phyloP scores from a whole-genome alignment of 805 yeast genomes.

The Osmozyma mogii region DNA sequence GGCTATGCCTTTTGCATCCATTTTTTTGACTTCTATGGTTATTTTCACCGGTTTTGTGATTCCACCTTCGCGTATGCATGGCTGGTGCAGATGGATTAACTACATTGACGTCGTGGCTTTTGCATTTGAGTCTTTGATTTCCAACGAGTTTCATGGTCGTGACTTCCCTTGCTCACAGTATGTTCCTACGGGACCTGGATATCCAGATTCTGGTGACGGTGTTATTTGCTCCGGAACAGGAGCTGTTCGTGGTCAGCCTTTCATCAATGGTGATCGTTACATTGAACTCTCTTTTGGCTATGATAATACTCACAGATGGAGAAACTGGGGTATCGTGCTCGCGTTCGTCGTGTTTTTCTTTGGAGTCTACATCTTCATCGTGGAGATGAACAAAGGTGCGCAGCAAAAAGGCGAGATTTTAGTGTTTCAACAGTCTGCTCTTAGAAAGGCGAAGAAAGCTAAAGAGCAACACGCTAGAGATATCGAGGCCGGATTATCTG shows the following conservation, averaged over 20 bases:
- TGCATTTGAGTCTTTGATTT: constrained; percentile 49
- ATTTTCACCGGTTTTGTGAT: constrained; percentile 59
- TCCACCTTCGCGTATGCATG: constrained; percentile 51
- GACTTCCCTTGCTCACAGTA: constrained; percentile 39
- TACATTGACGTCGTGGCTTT: constrained; percentile 53
- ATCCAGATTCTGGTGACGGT: constrained; percentile 8
- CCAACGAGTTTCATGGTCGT: constrained; percentile 47
- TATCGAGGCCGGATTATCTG: constrained; percentile 12
- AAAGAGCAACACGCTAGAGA: no score
- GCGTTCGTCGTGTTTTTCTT: constrained; percentile 52
- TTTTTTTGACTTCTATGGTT: constrained; percentile 40
- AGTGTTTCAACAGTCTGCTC: constrained; percentile 45
- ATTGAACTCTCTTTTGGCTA: constrained; percentile 38
- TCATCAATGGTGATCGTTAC: constrained; percentile 20
- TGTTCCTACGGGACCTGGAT: constrained; percentile 39
- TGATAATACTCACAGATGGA: constrained; percentile 45
- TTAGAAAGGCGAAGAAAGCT: constrained; percentile 39
- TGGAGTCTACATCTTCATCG: constrained; percentile 41
- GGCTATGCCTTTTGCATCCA: constrained; percentile 53
- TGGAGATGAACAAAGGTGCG: constrained; percentile 55
- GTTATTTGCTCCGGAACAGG: constrained; percentile 16
- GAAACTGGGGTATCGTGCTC: constrained; percentile 54
- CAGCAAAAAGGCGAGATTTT: constrained; percentile 66
- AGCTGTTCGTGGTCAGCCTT: constrained; percentile 13
- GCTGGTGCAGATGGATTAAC: constrained; percentile 62